Evolutionary conservation across 2,329 filamentous ascomycete genomes (phyloP).

Genomic region (Daldinia sp.): DNA sequence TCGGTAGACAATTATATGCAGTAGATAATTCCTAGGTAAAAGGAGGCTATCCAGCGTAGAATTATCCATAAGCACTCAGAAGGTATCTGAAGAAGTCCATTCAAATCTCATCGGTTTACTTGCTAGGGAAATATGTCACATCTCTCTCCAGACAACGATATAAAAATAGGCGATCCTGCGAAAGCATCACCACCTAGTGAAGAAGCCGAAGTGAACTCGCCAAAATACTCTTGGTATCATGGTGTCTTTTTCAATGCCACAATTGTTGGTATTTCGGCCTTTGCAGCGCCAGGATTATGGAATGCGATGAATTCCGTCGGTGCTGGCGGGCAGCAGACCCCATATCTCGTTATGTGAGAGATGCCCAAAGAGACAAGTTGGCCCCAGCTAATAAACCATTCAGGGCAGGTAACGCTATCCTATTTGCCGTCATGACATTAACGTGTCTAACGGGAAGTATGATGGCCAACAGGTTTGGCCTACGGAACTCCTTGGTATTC

Average conservation of each 20-base stretch:
- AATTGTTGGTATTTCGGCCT: conserved; percentile 21
- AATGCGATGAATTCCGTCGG: conserved; percentile 27
- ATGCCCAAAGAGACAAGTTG: no score
- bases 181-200: neutral
- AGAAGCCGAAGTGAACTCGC: neutral
- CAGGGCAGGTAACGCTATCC: conserved; percentile 20
- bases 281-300: conserved; percentile 22
- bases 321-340: conserved; percentile 15
- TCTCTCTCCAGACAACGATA: neutral
- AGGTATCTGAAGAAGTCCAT: neutral
- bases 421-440: conserved; percentile 20
- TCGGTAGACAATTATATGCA: neutral
- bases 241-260: conserved; percentile 26
- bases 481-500: conserved; percentile 15
- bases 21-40: neutral
- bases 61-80: neutral
- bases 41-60: neutral
- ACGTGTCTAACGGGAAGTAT: conserved; percentile 16
- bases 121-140: neutral
- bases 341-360: conserved; percentile 22
- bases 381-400: neutral
- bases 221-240: conserved; percentile 21
- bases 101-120: neutral
- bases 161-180: neutral
- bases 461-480: conserved; percentile 19